These are phyloP conservation scores for Populus pruinosa DNA, from an alignment of 345 rosid genomes.

Conservation along the genomic window DNA sequence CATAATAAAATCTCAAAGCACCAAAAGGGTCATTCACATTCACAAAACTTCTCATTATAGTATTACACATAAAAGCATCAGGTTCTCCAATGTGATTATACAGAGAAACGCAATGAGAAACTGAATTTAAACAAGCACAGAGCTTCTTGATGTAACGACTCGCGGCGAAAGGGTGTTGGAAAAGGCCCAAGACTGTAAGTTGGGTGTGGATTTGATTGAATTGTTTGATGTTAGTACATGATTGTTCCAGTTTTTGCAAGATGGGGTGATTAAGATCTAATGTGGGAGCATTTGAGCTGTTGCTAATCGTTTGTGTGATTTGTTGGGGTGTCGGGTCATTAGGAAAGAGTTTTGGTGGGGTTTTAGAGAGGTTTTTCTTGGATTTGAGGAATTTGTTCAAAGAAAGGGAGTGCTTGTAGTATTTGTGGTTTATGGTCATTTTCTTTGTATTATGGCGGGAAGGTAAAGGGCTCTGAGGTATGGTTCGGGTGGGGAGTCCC, in stretches of 20 bases:
- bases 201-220: slow-evolving; percentile 50
- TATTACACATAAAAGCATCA: slow-evolving; percentile 61
- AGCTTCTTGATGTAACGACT: slow-evolving; percentile 56
- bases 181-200: slow-evolving; percentile 36
- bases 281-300: neutral
- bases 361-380: slow-evolving; percentile 40
- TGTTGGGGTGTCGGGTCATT: slow-evolving; percentile 20
- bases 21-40: slow-evolving; percentile 28
- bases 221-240: slow-evolving; percentile 29
- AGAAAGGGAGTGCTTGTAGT: slow-evolving; percentile 20
- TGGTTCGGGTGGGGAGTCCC: too few species aligned
- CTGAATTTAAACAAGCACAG: slow-evolving; percentile 34
- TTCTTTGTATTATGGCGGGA: slow-evolving; percentile 2
- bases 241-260: slow-evolving; percentile 35
- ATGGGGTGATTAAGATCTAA: slow-evolving; percentile 36
- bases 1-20: slow-evolving; percentile 53
- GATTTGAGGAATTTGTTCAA: slow-evolving; percentile 43
- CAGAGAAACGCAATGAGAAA: slow-evolving; percentile 40
- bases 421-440: slow-evolving; percentile 18
- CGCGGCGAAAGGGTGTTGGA: slow-evolving; percentile 47
- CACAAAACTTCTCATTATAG: slow-evolving; percentile 43
- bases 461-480: neutral
- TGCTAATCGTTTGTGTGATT: neutral
- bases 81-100: slow-evolving; percentile 43
- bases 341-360: slow-evolving; percentile 47